Conservation (phyloP, 2,329 filamentous ascomycete species). For the Fusarium nurragi region DNA sequence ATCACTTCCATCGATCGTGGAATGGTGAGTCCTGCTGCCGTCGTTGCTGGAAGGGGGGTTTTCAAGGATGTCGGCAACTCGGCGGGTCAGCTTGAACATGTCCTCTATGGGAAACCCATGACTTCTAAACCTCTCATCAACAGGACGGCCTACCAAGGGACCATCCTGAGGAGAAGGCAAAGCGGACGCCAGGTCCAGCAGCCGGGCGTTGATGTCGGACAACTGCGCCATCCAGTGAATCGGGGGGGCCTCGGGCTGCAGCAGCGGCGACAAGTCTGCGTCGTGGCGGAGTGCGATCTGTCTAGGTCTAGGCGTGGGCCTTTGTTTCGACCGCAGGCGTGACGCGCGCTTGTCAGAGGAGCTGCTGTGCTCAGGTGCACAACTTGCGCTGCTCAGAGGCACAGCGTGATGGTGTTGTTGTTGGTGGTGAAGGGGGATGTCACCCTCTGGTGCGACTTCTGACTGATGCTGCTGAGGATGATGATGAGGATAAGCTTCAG, state of each 20-base stretch:
- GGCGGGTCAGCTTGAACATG: slow-evolving; percentile 53
- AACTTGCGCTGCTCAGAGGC: slow-evolving; percentile 30
- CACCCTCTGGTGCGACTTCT: slow-evolving; percentile 34
- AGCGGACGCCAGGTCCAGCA: slow-evolving; percentile 51
- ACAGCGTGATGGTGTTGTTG: slow-evolving; percentile 14
- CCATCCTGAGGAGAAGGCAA: slow-evolving; percentile 45
- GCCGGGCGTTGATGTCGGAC: slow-evolving; percentile 51
- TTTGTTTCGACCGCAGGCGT: slow-evolving; percentile 39
- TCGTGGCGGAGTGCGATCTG: slow-evolving; percentile 48
- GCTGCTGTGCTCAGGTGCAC: slow-evolving; percentile 41
- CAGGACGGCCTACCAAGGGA: slow-evolving; percentile 27
- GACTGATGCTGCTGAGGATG: slow-evolving; percentile 8
- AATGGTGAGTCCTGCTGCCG: slow-evolving; percentile 8
- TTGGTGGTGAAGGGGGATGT: slow-evolving; percentile 5
- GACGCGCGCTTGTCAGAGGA: slow-evolving; percentile 39
- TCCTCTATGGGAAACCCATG: slow-evolving; percentile 53
- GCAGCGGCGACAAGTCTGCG: slow-evolving; percentile 29
- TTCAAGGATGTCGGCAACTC: slow-evolving; percentile 50
- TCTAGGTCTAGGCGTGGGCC: slow-evolving; percentile 40
- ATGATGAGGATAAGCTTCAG: slow-evolving; percentile 7
- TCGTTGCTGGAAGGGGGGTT: slow-evolving; percentile 30
- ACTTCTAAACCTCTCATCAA: slow-evolving; percentile 37
- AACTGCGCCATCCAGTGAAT: slow-evolving; percentile 54
- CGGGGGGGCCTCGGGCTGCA: slow-evolving; percentile 35
- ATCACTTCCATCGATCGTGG: slow-evolving; percentile 45